Evolutionary conservation across 169 alveolate species (phyloP), one percentile per base, ranked within the genome.

Genomic region (Plasmodium sp.): DNA sequence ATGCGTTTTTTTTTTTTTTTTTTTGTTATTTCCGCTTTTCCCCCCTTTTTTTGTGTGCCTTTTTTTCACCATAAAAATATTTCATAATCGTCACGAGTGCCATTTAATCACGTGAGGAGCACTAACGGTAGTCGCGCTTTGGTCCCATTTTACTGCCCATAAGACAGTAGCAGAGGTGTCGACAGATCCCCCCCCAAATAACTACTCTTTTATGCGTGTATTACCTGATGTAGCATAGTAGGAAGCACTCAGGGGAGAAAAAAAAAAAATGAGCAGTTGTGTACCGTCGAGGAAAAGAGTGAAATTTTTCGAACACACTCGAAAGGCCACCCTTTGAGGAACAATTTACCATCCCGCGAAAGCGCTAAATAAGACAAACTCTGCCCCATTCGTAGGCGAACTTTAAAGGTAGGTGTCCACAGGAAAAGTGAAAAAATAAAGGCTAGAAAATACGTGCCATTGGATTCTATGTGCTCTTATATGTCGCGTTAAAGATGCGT

Each of bases 151-250:
- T 12, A 18, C 73, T 81, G 77, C 12, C 62, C 75, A 81, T 81
- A 81, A 81, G 86, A 81, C 86, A 81, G 73, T 48, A 81, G 36
- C 33, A 7, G 77, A 7, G 16, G 27, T 58, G 73, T 81, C 22
- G 33, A 67, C 14, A 67, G 16, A 16, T 2, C 36, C 77, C 54
- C 51, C 33, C 77, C 33, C 12, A 1, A 31, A 67, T 2, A 67
- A 67, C 77, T 67, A 18, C 48, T 81, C 31, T 12, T 33, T 22
- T 12, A 51, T 27, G n/a, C 39, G 7, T 48, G 43, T 27, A 79
- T 27, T 39, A 79, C 84, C 2, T 81, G 33, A 81, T 51, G 62
- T 43, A 43, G 74, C 6, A 48, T 48, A 81, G n/a, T 45, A 43
- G 33, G 14, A 36, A 43, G 51, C 7, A 51, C 67, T 34, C 62